These are phyloP conservation scores for Tulasnella sp. DNA, from an alignment of 768 basidiomycete species.

Conservation along the genomic window DNA sequence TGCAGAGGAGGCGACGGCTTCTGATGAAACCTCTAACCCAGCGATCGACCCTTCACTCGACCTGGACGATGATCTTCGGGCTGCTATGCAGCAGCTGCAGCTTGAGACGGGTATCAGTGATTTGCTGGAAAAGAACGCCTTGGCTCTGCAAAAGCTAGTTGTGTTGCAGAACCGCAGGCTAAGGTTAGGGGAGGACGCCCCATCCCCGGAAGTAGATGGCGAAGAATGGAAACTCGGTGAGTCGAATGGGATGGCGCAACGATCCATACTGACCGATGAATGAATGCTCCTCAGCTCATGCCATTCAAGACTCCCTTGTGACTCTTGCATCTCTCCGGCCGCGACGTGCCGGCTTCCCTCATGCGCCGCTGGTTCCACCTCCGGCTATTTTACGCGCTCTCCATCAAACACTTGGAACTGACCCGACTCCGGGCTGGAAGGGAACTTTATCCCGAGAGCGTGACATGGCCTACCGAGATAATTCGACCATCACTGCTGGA, in stretches of 20 bases:
- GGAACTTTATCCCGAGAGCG: slow-evolving; percentile 18
- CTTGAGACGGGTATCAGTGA: slow-evolving; percentile 63
- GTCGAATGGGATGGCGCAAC: slow-evolving; percentile 24
- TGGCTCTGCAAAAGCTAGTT: slow-evolving; percentile 55
- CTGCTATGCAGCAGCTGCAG: slow-evolving; percentile 49
- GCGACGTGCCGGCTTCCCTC: slow-evolving; percentile 39
- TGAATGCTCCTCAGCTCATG: slow-evolving; percentile 45
- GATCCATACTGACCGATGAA: background rate
- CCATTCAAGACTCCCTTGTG: slow-evolving; percentile 61
- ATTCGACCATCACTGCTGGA: slow-evolving; percentile 18
- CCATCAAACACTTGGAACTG: slow-evolving; percentile 42
- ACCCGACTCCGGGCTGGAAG: slow-evolving; percentile 19
- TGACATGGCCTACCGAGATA: slow-evolving; percentile 20
- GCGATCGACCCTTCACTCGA: slow-evolving; percentile 20
- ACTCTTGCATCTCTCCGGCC: slow-evolving; percentile 66
- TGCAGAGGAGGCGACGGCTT: background rate
- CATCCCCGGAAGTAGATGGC: slow-evolving; percentile 45
- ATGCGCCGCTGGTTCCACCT: slow-evolving; percentile 49
- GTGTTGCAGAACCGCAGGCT: slow-evolving; percentile 56
- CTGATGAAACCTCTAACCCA: slow-evolving; percentile 20
- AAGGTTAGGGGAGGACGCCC: slow-evolving; percentile 29
- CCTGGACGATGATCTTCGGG: slow-evolving; percentile 25
- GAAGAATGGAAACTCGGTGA: slow-evolving; percentile 80
- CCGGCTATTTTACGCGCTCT: slow-evolving; percentile 58
- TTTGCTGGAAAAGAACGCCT: slow-evolving; percentile 56